Evolutionary conservation across 441 rosid genomes (phyloP).

Genomic region (Populus trichocarpa): DNA sequence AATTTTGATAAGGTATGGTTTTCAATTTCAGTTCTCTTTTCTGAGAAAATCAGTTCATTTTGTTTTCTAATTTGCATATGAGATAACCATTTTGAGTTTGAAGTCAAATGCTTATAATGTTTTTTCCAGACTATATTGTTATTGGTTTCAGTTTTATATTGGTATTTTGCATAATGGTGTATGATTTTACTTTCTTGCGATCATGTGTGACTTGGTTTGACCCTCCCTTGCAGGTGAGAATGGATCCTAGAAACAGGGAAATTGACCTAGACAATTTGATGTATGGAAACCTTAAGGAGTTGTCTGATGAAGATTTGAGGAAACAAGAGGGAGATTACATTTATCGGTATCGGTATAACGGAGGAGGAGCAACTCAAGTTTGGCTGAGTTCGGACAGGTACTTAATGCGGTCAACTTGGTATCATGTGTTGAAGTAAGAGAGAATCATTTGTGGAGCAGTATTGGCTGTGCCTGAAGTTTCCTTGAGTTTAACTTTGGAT

Average conservation of each 20-base stretch:
- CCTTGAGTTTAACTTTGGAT: neutral
- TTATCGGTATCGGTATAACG: slow-evolving; percentile 90
- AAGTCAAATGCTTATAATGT: neutral
- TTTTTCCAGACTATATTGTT: neutral
- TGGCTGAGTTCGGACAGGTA: slow-evolving; percentile 97
- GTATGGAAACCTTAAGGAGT: slow-evolving; percentile 49
- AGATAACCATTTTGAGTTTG: neutral
- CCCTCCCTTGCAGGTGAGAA: slow-evolving; percentile 57
- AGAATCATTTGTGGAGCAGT: neutral
- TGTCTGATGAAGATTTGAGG: slow-evolving; percentile 70
- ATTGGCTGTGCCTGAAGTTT: neutral
- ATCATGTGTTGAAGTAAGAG: neutral
- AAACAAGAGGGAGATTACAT: slow-evolving; percentile 93
- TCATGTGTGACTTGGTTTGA: slow-evolving; percentile 3
- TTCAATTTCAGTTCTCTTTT: neutral
- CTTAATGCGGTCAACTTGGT: neutral
- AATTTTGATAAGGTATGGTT: slow-evolving; percentile 89
- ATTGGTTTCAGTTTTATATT: neutral
- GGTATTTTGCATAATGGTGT: neutral
- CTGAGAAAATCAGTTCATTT: neutral
- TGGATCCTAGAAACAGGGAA: slow-evolving; percentile 90
- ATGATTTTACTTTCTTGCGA: slow-evolving; percentile 5
- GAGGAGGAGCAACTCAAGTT: slow-evolving; percentile 98
- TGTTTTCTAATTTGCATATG: neutral
- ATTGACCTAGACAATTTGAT: slow-evolving; percentile 64